Base-by-base conservation (phyloP, 2,329 filamentous ascomycete genomes). In the Hypoxylon sp. region DNA sequence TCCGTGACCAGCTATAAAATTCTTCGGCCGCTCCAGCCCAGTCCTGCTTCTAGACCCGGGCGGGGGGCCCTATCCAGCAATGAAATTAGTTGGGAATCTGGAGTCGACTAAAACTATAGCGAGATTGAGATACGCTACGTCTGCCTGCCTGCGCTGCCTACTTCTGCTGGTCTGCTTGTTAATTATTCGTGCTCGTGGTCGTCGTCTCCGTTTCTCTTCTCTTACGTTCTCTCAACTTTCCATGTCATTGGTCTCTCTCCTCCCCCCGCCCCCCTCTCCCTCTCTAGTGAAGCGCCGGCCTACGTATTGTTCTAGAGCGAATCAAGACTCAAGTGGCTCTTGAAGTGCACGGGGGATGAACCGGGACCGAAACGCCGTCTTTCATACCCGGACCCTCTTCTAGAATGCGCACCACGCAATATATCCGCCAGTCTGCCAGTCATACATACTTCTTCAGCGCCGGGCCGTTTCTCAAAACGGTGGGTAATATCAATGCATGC, bases 401-500 rank as follows among this genome's bases (percentile, higher is more conserved):
- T 18, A 3, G 8, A 30, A 48, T 50, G 30, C 12, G 12, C 28
- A 33, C 28, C 46, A 45, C 16, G 18, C n/a, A 16, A 33, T 16
- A 28, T 42, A 18, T 36, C 33, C 16, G 18, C 45, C n/a, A n/a
- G n/a, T n/a, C n/a, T n/a, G n/a, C 48, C 2, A 54, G 26, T 30
- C 40, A 42, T 49, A 24, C 40, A 42, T 49, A 24, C 16, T 38
- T 49, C 54, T 57, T 42, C 30, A 51, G 24, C 49, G 38, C 36
- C 51, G 33, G 36, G 14, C 24, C 58, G 33, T 55, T 56, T 56
- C 36, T 36, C 36, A 33, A 46, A 45, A 22, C 11, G 45, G 51
- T 54, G 57, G 50, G 42, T 49, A 38, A 42, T 45, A 51, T 18
- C n/a, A 30, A 62, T 52, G 50, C 50, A 48, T 53, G 30, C 36